Base-by-base conservation (phyloP, 2,329 filamentous ascomycete genomes). In the Fusarium sp. region DNA sequence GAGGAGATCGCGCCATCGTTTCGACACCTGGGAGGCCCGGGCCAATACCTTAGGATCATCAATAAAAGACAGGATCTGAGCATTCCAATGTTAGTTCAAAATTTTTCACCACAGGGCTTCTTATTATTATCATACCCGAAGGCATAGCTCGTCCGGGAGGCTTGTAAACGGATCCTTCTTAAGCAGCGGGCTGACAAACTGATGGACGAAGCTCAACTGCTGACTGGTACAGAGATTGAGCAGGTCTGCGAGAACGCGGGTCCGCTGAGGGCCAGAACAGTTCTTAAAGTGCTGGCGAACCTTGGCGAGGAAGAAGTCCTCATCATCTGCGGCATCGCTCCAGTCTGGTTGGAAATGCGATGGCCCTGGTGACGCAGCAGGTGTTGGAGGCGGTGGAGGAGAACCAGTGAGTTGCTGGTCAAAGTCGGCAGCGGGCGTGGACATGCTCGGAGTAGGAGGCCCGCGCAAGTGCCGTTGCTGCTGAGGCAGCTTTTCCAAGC, bases 131-230 rank as follows among this genome's bases (percentile, higher is more conserved):
- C 92, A 81, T 89, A 97, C 95, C 79, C 95, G 88, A 70, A 99
- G 86, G 82, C 96, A 98, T 50, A 99, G 86, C 84, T 99, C 97
- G 80, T 97, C 95, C 1, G 97, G 97, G 63, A 99, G 88, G 67
- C 93, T 94, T 60, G 93, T 94, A 79, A 99, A 98, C 0, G 97
- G 97, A 81, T 99, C 97, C 82, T 98, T 98, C 84, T 98, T 98
- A 73, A 99, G 85, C 71, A 97, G 86, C 32, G 97, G 97, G 81
- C 95, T 96, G 76, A 99, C 96, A 83, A 98, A 97, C 81, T 97
- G 95, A 77, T 97, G 95, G 22, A 99, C 95, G 81, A 98, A 98
- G 83, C 95, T 98, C 75, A 99, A 87, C 82, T 97, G 93, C 80
- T 97, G 95, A 78, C 94, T 98, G 77, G 97, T 97, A 85, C 97